Evolutionary conservation across 2,329 filamentous ascomycete species (phyloP), one percentile per base, ranked within the genome.

Genomic region (Rutstroemia sp.): DNA sequence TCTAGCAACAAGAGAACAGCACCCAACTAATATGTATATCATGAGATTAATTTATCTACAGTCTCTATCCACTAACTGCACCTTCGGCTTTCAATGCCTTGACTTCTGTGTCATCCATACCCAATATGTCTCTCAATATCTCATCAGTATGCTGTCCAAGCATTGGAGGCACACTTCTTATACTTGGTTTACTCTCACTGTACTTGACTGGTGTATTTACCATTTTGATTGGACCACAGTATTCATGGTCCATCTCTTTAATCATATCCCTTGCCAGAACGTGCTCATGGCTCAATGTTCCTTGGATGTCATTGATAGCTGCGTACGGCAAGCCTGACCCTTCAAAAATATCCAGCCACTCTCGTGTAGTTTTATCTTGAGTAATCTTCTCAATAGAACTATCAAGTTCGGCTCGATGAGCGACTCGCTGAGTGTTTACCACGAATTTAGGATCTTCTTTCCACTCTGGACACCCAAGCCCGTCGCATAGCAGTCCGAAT

Each of bases 161-260:
- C 7, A 86, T 88, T 1, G 94, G 94, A 18, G 94, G 94, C 25
- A 88, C 81, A 3, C 78, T 86, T 37, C 92, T 79, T 41, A 95
- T 83, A 3, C 83, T 81, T 0, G 92, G 90, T 63, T 80, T 84
- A 25, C 87, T 88, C 63, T 92, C 84, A 5, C 91, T 96, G 71
- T 91, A 95, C 71, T 99, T 99, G 58, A 99, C 86, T 0, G 94
- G 94, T 0, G 91, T 95, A 67, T 95, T 96, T 54, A 99, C 87
- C 68, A 99, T 75, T 72, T 91, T 92, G 61, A 99, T 86, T 0
- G 86, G 81, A 0, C 94, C 94, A 70, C 92, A 97, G 7, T 79
- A 77, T 5, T 82, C 82, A 69, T 99, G 94, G 0, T 96, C 82
- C 46, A 96, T 77, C 68, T 96, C 87, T 14, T 89, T 82, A 1